These are phyloP conservation scores for Pseudocercospora fijiensis DNA, from an alignment of 2,329 filamentous ascomycete genomes.

Conservation along the genomic window DNA sequence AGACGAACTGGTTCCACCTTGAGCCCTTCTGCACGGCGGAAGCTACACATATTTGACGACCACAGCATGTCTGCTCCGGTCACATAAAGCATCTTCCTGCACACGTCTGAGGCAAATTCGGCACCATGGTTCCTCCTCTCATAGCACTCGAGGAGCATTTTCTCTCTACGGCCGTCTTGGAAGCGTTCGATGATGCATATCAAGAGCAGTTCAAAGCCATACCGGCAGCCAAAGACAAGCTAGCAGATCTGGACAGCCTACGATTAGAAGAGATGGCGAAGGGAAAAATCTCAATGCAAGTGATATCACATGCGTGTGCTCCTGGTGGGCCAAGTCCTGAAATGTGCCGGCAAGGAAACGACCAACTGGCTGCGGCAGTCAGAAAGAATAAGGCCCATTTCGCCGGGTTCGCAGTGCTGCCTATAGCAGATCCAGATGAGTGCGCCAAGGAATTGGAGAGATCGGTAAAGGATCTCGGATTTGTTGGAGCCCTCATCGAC, in stretches of 20 bases:
- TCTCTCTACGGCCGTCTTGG: slow-evolving; percentile 37
- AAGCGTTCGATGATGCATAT: slow-evolving; percentile 34
- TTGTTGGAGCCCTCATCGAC: slow-evolving; percentile 41
- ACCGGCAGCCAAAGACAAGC: slow-evolving; percentile 32
- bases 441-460: slow-evolving; percentile 38
- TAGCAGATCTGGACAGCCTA: slow-evolving; percentile 32
- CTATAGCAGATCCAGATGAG: slow-evolving; percentile 35
- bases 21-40: background rate
- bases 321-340: slow-evolving; percentile 32
- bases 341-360: slow-evolving; percentile 37
- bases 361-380: slow-evolving; percentile 37
- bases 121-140: slow-evolving; percentile 36
- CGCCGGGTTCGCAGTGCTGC: slow-evolving; percentile 39
- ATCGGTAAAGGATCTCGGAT: slow-evolving; percentile 36
- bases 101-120: background rate
- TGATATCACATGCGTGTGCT: slow-evolving; percentile 38
- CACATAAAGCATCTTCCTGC: background rate
- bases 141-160: slow-evolving; percentile 43
- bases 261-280: slow-evolving; percentile 38
- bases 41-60: background rate
- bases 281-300: slow-evolving; percentile 36
- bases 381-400: slow-evolving; percentile 32
- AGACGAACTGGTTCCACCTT: background rate
- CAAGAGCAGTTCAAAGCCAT: slow-evolving; percentile 38
- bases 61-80: background rate